Evolutionary conservation across 2,329 filamentous ascomycete genomes (phyloP), one percentile per base, ranked within the genome.

Genomic region (Didymella sp.): DNA sequence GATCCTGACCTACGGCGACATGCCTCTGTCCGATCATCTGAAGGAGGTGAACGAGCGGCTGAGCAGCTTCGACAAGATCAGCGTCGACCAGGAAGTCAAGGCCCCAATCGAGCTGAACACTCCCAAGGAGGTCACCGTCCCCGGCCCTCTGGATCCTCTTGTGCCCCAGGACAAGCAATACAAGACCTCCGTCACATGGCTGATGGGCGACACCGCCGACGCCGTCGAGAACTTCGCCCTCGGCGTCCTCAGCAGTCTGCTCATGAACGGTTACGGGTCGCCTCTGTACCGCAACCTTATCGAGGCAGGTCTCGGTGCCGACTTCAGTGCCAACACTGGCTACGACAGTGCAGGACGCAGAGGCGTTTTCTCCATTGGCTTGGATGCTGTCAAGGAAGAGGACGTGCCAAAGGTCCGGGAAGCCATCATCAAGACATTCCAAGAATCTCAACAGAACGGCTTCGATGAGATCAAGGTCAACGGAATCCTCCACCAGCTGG

Each of bases 251-350:
- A 91, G 91, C 4, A 92, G 89, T 2, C 79, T 99, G 15, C 79
- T 99, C 9, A 89, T 96, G 79, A 93, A 96, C 73, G 95, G 95
- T 5, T 99, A 98, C 73, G 94, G 95, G 13, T 97, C 95, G 6
- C 95, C 95, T 0, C 78, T 99, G 53, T 98, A 98, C 75, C 88
- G 88, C 59, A 91, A 89, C 1, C 81, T 99, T 56, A 90, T 99
- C 51, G 94, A 98, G 74, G 87, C 89, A 43, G 93, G 92, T 0
- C 84, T 99, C 35, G 95, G 95, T 21, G 91, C 92, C 0, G 94
- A 96, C 68, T 99, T 92, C 80, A 96, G 92, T 49, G 92, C 95
- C 3, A 99, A 99, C 72, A 91, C 92, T 2, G 95, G 95, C 12
- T 96, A 95, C 67, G 94, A 97, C 72, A 85, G 85, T 50, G 91